Conservation (phyloP, 2,329 filamentous ascomycete genomes). For the Botrytis byssoidea region DNA sequence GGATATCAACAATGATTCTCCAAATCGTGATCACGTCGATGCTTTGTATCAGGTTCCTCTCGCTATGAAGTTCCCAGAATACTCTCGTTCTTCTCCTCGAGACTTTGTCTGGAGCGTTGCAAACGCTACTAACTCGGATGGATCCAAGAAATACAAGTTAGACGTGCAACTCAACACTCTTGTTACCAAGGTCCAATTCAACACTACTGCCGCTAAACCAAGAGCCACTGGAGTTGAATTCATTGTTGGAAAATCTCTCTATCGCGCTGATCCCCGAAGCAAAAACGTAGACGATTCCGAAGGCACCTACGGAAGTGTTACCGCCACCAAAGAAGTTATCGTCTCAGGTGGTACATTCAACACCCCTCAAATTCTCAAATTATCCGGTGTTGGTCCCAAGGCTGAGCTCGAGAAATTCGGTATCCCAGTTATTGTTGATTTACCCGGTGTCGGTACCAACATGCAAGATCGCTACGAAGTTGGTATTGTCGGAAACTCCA, state of each 20-base stretch:
- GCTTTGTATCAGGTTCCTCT: slow-evolving; percentile 34
- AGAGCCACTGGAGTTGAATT: slow-evolving; percentile 45
- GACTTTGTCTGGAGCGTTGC: slow-evolving; percentile 4
- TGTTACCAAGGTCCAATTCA: slow-evolving; percentile 42
- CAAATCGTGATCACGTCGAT: slow-evolving; percentile 28
- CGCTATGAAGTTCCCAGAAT: slow-evolving; percentile 27
- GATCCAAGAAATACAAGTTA: slow-evolving; percentile 23
- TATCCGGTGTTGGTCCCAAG: slow-evolving; percentile 45
- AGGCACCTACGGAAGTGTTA: slow-evolving; percentile 29
- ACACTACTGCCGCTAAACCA: slow-evolving; percentile 29
- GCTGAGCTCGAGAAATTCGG: slow-evolving; percentile 42
- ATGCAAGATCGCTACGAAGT: slow-evolving; percentile 54
- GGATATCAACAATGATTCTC: slow-evolving; percentile 32
- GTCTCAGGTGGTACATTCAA: slow-evolving; percentile 48
- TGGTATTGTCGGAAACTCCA: slow-evolving; percentile 42
- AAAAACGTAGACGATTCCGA: slow-evolving; percentile 32
- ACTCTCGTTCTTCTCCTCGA: slow-evolving; percentile 33
- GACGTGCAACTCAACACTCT: slow-evolving; percentile 30
- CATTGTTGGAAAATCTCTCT: slow-evolving; percentile 43
- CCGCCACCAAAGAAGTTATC: slow-evolving; percentile 43
- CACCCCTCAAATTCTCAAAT: slow-evolving; percentile 47
- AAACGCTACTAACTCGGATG: slow-evolving; percentile 26
- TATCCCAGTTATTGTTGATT: slow-evolving; percentile 53
- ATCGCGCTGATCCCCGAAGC: slow-evolving; percentile 44
- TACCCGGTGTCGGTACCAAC: slow-evolving; percentile 63